Percentiles rank a stretch among this genome's conserved stretches.
Conservation (phyloP, 225 moss, liverwort and hornwort species). For the Straminergon stramineum region DNA sequence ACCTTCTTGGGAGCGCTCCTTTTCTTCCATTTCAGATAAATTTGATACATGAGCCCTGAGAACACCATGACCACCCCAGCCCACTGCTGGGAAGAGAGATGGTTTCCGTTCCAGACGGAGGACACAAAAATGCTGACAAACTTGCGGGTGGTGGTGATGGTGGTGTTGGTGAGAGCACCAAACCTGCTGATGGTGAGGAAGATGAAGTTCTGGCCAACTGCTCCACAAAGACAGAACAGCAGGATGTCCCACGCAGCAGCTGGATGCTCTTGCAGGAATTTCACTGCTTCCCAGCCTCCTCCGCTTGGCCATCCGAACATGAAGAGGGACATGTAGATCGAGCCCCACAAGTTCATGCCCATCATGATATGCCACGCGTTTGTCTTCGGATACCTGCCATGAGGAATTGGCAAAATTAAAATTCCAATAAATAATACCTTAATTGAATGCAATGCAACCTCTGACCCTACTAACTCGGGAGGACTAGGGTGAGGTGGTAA, state of each 20-base stretch:
- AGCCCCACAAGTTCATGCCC: constrained; percentile 99
- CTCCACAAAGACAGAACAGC: constrained; percentile 87
- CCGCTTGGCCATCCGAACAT: constrained; percentile 76
- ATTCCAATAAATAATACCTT: neutral
- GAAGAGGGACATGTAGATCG: constrained; percentile 69
- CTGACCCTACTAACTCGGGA: neutral
- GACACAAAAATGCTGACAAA: constrained; percentile 94
- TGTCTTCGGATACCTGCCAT: constrained; percentile 81
- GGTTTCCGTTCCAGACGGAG: constrained; percentile 82
- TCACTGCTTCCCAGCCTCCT: constrained; percentile 70
- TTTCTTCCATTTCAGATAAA: constrained; percentile 55
- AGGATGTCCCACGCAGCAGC: constrained; percentile 82
- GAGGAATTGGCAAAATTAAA: neutral
- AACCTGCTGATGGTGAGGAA: constrained; percentile 90
- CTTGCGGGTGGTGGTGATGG: constrained; percentile 92
- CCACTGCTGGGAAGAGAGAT: constrained; percentile 74
- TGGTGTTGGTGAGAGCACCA: constrained; percentile 87
- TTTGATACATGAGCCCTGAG: constrained; percentile 68
- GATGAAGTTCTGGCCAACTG: constrained; percentile 98
- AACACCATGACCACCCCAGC: constrained; percentile 89
- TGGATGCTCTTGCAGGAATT: constrained; percentile 66
- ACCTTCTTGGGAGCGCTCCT: neutral
- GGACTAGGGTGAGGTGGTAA: neutral
- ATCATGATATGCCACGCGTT: constrained; percentile 95
- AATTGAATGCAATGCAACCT: neutral